These are phyloP conservation scores for Astrothelium macrocarpum DNA, from an alignment of 495 filamentous ascomycete genomes.

Conservation along the genomic window DNA sequence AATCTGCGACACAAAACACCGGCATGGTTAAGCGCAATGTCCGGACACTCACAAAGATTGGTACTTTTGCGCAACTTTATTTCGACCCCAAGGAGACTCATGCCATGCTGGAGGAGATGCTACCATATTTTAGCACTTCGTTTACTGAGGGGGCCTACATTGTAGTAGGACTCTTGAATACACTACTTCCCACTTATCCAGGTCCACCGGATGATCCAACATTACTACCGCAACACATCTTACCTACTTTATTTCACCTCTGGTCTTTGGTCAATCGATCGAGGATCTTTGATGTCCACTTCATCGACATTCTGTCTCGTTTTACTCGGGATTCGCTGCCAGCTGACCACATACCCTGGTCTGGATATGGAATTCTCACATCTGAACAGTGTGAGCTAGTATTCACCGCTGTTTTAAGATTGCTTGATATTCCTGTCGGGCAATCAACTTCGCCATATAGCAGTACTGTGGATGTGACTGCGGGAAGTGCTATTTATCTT, in stretches of 20 bases:
- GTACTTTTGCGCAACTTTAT: conserved; percentile 80
- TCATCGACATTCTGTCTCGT: conserved; percentile 81
- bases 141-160: conserved; percentile 83
- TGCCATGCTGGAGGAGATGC: conserved; percentile 82
- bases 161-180: conserved; percentile 73
- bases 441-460: conserved; percentile 92
- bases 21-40: conserved; percentile 57
- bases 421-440: conserved; percentile 94
- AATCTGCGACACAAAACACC: conserved; percentile 56
- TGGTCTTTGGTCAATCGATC: conserved; percentile 92
- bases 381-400: conserved; percentile 85
- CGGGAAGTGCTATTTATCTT: conserved; percentile 72
- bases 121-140: conserved; percentile 93
- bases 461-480: conserved; percentile 63
- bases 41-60: conserved; percentile 74
- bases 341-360: conserved; percentile 67
- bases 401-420: conserved; percentile 79
- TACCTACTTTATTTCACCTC: conserved; percentile 89
- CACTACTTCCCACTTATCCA: conserved; percentile 78
- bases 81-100: conserved; percentile 81
- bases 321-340: conserved; percentile 72
- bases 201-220: conserved; percentile 57
- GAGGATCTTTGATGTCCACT: conserved; percentile 74
- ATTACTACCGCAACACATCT: conserved; percentile 69
- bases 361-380: conserved; percentile 81